Conservation (phyloP, 768 basidiomycete genomes). For the Hebeloma cylindrosporum region DNA sequence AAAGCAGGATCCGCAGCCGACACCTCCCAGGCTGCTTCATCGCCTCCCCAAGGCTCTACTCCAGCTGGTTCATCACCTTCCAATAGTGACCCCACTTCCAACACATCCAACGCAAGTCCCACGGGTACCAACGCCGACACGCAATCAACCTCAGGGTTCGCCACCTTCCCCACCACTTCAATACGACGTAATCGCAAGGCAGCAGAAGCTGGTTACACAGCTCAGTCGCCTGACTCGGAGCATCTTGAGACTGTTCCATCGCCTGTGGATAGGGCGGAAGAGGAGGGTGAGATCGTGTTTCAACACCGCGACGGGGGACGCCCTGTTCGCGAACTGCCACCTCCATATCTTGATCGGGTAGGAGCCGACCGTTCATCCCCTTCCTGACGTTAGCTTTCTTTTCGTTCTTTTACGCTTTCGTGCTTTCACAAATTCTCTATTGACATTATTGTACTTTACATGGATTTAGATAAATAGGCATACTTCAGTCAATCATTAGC, state of each 20-base stretch:
- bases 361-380: too few species aligned
- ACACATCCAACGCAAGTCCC: background rate
- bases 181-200: slow-evolving; percentile 5
- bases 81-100: background rate
- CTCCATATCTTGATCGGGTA: slow-evolving; percentile 13
- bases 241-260: background rate
- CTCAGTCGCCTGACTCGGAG: slow-evolving; percentile 2
- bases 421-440: too few species aligned
- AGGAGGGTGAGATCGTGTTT: slow-evolving; percentile 1
- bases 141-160: slow-evolving; percentile 5
- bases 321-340: slow-evolving; percentile 10
- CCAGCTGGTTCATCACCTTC: background rate
- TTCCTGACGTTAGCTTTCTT: too few species aligned
- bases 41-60: background rate
- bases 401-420: too few species aligned
- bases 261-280: background rate
- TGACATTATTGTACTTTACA: too few species aligned
- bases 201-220: background rate
- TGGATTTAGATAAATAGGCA: too few species aligned
- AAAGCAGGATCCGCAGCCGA: background rate
- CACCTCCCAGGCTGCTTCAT: background rate
- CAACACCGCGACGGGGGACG: slow-evolving; percentile 15
- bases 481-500: too few species aligned
- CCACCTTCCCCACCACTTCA: slow-evolving; percentile 10
- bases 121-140: background rate